Evolutionary conservation across 805 yeast species (phyloP).

Genomic region (Lipomyces mesembrius): DNA sequence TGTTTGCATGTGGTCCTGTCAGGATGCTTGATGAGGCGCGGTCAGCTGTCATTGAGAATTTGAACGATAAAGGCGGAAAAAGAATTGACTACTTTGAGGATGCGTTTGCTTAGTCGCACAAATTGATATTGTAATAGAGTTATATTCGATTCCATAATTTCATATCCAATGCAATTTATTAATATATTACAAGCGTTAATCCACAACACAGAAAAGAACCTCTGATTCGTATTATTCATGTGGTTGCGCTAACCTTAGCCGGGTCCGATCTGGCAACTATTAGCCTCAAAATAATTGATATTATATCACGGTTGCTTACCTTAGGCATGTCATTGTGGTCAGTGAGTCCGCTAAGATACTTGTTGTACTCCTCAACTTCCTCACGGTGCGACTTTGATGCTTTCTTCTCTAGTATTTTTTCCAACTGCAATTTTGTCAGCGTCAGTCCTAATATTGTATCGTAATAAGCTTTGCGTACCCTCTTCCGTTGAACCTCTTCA

Average conservation of each 20-base stretch:
- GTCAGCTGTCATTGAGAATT: conserved; percentile 51
- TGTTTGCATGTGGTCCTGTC: conserved; percentile 68
- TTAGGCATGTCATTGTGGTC: conserved; percentile 43
- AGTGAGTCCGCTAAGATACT: conserved; percentile 37
- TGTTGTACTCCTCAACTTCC: conserved; percentile 40
- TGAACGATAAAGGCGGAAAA: conserved; percentile 50
- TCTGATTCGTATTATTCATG: background rate
- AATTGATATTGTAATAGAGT: too few relatives aligned
- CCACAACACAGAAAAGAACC: background rate
- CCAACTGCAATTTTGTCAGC: conserved; percentile 20
- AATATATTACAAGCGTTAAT: background rate
- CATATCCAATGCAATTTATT: background rate
- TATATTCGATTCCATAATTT: background rate
- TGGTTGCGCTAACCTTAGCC: conserved; percentile 16
- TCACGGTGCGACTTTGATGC: conserved; percentile 40
- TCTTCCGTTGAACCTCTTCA: conserved; percentile 38
- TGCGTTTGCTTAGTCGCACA: conserved; percentile 62
- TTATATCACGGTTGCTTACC: conserved; percentile 14
- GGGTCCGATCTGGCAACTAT: conserved; percentile 26
- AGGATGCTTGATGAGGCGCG: conserved; percentile 62
- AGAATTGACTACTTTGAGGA: conserved; percentile 76
- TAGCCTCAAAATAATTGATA: background rate
- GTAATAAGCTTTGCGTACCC: conserved; percentile 28
- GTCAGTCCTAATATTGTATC: background rate
- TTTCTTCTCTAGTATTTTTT: conserved; percentile 32